Conservation (phyloP, 139 green algal genomes). For the Eudorina sp. region DNA sequence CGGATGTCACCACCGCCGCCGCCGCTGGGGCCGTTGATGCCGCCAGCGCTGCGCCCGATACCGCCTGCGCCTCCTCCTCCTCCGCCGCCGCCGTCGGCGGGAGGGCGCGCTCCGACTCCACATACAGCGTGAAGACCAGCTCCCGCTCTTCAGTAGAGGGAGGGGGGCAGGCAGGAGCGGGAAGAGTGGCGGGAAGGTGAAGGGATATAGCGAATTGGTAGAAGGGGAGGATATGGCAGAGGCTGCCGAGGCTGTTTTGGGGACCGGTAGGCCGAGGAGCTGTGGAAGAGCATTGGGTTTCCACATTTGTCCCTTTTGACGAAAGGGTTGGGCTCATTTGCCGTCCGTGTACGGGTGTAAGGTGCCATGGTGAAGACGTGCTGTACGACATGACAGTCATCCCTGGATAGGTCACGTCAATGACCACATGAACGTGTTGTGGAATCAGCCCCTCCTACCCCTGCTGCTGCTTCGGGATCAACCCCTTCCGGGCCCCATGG, state of each 20-base stretch:
- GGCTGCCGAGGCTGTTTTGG: not conserved
- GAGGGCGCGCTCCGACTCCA: not conserved
- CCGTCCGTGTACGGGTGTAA: not conserved
- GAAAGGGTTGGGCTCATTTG: not conserved
- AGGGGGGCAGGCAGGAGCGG: not conserved
- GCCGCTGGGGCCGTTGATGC: not conserved
- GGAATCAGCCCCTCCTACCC: too few species aligned
- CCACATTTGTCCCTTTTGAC: not conserved
- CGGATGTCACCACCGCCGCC: not conserved
- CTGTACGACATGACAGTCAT: not conserved
- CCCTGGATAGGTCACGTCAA: too few species aligned
- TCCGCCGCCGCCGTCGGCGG: not conserved
- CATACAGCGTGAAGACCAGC: conserved; percentile 16
- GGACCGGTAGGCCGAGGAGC: not conserved
- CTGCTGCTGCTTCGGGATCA: too few species aligned
- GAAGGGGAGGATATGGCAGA: not conserved
- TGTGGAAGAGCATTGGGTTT: not conserved
- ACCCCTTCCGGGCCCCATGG: too few species aligned
- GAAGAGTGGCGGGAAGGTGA: not conserved
- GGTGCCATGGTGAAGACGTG: not conserved
- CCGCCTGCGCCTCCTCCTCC: not conserved
- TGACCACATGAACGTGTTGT: too few species aligned
- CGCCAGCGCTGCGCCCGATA: not conserved
- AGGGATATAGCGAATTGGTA: too few species aligned
- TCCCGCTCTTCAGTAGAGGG: conserved; percentile 17